Percentiles rank a stretch among this genome's conserved stretches.
Evolutionary conservation across 177 flowering plant species (phyloP).

Genomic region (Tripterygium wilfordii): DNA sequence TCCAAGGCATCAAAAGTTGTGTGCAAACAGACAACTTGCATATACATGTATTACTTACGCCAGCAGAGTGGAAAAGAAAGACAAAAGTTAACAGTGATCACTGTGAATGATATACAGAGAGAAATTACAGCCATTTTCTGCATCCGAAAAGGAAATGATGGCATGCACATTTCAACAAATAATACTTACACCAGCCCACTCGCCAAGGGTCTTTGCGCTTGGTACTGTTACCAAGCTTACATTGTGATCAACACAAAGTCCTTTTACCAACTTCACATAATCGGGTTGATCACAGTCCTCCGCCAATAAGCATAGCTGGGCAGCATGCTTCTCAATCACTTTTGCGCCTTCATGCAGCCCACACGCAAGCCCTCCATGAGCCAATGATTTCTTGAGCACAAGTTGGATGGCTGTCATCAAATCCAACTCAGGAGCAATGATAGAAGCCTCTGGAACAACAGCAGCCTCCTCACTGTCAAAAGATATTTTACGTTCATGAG

Average conservation of each 20-base stretch:
- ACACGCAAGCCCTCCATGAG: slow-evolving; percentile 50
- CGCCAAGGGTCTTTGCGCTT: slow-evolving; percentile 62
- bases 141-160: too few species aligned
- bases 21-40: not conserved
- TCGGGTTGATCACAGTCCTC: slow-evolving; percentile 66
- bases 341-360: slow-evolving; percentile 66
- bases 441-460: slow-evolving; percentile 25
- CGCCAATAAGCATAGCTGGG: slow-evolving; percentile 57
- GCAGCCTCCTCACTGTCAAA: slow-evolving; percentile 41
- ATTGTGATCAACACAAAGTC: slow-evolving; percentile 60
- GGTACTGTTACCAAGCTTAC: slow-evolving; percentile 53
- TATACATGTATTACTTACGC: too few species aligned
- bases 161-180: too few species aligned
- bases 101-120: not conserved
- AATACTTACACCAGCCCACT: slow-evolving; percentile 67
- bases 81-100: too few species aligned
- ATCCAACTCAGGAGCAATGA: slow-evolving; percentile 49
- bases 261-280: slow-evolving; percentile 54
- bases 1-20: too few species aligned
- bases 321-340: slow-evolving; percentile 62
- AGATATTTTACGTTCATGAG: not conserved
- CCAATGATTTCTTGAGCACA: slow-evolving; percentile 57
- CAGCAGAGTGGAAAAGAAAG: too few species aligned
- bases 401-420: slow-evolving; percentile 58
- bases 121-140: too few species aligned